Conservation (phyloP, 352 stramenopile genomes). For the Globisporangium nunn region DNA sequence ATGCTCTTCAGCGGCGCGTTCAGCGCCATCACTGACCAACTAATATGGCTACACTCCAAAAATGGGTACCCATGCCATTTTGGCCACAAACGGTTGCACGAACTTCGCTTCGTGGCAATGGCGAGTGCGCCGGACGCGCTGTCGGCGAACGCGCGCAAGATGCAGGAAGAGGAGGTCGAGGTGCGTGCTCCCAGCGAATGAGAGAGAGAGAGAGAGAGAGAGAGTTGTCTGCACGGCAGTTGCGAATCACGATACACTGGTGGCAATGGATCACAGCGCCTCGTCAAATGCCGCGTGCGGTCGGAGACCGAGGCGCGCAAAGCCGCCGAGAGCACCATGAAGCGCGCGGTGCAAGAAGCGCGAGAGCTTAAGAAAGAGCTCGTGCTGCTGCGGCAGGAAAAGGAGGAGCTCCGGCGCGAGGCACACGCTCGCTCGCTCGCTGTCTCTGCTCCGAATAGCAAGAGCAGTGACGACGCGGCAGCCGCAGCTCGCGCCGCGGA, state of each 20-base stretch:
- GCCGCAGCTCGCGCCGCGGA: slow-evolving; percentile 11
- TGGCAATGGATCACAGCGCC: slow-evolving; percentile 20
- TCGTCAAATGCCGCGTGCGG: slow-evolving; percentile 71
- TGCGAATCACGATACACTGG: too few species aligned
- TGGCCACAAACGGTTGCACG: neutral
- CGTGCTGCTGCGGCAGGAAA: slow-evolving; percentile 65
- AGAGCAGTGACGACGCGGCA: slow-evolving; percentile 1
- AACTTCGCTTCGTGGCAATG: neutral
- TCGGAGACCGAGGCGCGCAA: slow-evolving; percentile 73
- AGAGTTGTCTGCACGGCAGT: neutral
- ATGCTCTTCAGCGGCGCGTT: slow-evolving; percentile 34
- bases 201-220: neutral
- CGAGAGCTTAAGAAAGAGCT: slow-evolving; percentile 75
- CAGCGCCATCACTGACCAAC: slow-evolving; percentile 25
- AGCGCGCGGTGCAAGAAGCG: slow-evolving; percentile 60
- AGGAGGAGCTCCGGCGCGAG: slow-evolving; percentile 41
- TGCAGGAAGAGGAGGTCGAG: slow-evolving; percentile 59
- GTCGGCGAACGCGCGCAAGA: slow-evolving; percentile 41
- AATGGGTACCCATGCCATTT: neutral
- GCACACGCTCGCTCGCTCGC: slow-evolving; percentile 12
- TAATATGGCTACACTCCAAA: neutral
- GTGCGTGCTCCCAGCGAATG: slow-evolving; percentile 10
- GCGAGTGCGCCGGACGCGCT: slow-evolving; percentile 10
- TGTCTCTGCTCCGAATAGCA: slow-evolving; percentile 1
- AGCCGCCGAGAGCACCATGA: slow-evolving; percentile 64